These are phyloP conservation scores for Verticillium nubilum DNA, from an alignment of 2,329 filamentous ascomycete species.

Conservation along the genomic window DNA sequence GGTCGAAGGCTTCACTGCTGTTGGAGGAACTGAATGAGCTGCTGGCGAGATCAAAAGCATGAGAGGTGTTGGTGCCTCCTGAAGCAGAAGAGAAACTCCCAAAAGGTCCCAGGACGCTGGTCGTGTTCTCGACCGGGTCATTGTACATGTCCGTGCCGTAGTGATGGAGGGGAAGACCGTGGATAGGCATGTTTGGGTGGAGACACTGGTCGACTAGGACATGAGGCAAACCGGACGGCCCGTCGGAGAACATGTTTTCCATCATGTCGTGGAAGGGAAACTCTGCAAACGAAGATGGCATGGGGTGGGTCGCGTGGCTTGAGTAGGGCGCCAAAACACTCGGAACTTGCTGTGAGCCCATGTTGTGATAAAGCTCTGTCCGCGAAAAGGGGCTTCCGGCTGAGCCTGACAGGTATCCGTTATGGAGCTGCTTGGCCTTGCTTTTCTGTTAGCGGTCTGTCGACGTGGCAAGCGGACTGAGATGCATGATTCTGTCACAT, in stretches of 20 bases:
- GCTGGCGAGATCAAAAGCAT: neutral
- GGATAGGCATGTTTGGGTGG: neutral
- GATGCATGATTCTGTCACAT: neutral
- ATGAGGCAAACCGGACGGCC: neutral
- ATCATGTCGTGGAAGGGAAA: conserved; percentile 1
- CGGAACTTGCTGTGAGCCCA: conserved; percentile 2
- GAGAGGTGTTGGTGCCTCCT: neutral
- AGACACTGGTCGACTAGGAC: neutral
- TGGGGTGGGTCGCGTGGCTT: conserved; percentile 2
- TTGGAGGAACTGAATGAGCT: conserved; percentile 5
- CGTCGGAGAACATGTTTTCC: neutral
- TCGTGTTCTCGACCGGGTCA: neutral
- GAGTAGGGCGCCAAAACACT: conserved; percentile 2
- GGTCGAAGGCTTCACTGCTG: neutral
- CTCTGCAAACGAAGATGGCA: neutral
- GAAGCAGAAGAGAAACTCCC: conserved; percentile 11
- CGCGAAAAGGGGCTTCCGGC: conserved; percentile 11
- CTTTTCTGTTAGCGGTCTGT: neutral
- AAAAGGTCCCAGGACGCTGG: neutral
- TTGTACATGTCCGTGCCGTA: neutral
- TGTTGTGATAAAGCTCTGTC: neutral
- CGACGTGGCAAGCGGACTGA: neutral
- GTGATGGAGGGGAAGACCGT: neutral
- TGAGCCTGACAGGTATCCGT: conserved; percentile 12
- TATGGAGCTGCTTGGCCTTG: conserved; percentile 11